Evolutionary conservation across 306 rosid species (phyloP), one percentile per base, ranked within the genome.

Genomic region (Ammopiptanthus mongolicus): DNA sequence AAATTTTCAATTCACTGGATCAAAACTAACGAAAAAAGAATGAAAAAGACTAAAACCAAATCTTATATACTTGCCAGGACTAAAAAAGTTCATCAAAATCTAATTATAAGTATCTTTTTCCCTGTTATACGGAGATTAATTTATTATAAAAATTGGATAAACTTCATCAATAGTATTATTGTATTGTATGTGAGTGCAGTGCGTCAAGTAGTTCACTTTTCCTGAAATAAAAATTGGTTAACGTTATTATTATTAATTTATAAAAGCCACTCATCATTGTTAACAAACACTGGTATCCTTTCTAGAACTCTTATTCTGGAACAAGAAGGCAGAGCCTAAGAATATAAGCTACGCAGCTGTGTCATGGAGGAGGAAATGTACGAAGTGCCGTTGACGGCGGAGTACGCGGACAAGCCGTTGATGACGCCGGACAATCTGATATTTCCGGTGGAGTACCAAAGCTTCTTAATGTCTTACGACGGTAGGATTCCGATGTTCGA

Each of bases 351-450:
- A 14, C 3, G 46, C 69, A 28, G 53, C 70, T 19, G 29, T 19
- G 60, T 28, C 9, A 29, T 90, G 97, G 97, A 92, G 90, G 97
- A 92, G 3, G 86, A 87, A 82, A 85, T 85, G 84, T 88, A 90
- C 81, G 94, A 92, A 9, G 44, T 79, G 31, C 78, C 82, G 46
- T 65, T 87, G 10, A 55, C 81, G 69, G 73, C 23, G 70, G 96
- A 88, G 22, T 92, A 82, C 75, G 83, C 91, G 0, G 93, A 88
- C 33, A 76, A 70, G 74, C 85, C 89, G 19, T 48, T 86, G 82
- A 86, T 92, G 96, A 78, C 88, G 68, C 97, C 97, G 77, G 97
- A 90, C 61, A 87, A 84, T 67, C 85, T 84, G 71, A 79, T 88
- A 71, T 76, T 88, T 1, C 88, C 93, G 3, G 17, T 80, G n/a